Evolutionary conservation across 1,284 basidiomycete species (phyloP).

Genomic region (Tetrapyrgos nigripes): DNA sequence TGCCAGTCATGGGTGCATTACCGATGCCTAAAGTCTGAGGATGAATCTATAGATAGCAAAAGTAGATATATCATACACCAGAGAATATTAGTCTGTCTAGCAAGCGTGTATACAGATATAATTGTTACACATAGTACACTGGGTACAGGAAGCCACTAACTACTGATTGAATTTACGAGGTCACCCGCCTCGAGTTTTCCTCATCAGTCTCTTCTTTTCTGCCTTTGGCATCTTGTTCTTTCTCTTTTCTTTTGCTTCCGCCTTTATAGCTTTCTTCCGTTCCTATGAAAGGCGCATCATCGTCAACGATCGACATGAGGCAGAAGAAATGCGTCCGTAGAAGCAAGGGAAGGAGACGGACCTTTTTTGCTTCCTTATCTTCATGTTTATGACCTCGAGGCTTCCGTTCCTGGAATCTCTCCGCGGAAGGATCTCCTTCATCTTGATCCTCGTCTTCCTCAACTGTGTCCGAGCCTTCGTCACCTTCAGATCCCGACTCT

Average conservation of each 20-base stretch:
- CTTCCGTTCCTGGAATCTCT: constrained; percentile 53
- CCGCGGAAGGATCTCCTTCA: constrained; percentile 33
- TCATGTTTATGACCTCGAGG: constrained; percentile 90
- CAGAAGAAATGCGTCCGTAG: constrained; percentile 8
- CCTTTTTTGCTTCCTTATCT: constrained; percentile 93
- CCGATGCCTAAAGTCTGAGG: constrained; percentile 70
- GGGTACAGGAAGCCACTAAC: not conserved
- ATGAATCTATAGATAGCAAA: not conserved
- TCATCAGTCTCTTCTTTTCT: constrained; percentile 89
- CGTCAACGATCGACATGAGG: constrained; percentile 7
- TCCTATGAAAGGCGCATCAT: constrained; percentile 57
- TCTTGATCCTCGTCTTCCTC: constrained; percentile 31
- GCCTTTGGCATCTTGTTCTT: constrained; percentile 94
- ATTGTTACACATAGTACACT: not conserved
- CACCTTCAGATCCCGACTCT: constrained; percentile 38
- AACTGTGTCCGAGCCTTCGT: constrained; percentile 33
- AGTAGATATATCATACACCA: not conserved
- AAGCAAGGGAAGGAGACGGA: constrained; percentile 35
- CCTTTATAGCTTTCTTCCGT: constrained; percentile 88
- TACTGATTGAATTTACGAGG: no score
- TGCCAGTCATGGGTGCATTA: constrained; percentile 89
- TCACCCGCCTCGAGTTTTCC: constrained; percentile 50
- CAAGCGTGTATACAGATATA: not conserved
- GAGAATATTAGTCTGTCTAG: not conserved
- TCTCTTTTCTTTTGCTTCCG: constrained; percentile 85